phyloP scores from a whole-genome alignment of 139 green algal genomes.

The Coccomyxa sp. region DNA sequence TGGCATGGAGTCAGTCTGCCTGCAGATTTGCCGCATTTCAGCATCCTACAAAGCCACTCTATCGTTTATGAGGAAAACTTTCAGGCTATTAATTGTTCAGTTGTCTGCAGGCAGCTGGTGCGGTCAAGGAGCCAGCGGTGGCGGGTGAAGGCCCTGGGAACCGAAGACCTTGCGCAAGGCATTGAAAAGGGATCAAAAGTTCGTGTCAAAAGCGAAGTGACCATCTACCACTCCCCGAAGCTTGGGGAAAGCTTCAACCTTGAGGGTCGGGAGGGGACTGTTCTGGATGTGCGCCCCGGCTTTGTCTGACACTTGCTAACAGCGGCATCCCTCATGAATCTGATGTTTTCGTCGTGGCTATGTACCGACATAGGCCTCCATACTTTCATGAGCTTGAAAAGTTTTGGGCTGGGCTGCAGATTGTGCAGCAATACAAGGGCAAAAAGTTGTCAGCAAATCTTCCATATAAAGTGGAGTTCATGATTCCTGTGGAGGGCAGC shows the following conservation, averaged over 20 bases:
- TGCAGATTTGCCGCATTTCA: too few relatives aligned
- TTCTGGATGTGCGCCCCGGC: conserved; percentile 31
- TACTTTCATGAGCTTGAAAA: too few relatives aligned
- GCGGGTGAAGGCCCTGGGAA: neutral
- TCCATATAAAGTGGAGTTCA: conserved; percentile 61
- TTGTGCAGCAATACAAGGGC: conserved; percentile 51
- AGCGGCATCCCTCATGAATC: too few relatives aligned
- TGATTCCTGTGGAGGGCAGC: conserved; percentile 19
- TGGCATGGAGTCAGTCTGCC: too few relatives aligned
- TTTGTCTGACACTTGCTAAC: too few relatives aligned
- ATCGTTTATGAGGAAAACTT: too few relatives aligned
- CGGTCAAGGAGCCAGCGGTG: neutral
- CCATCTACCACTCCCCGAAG: conserved; percentile 38
- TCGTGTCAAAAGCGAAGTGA: neutral
- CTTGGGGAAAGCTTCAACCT: conserved; percentile 39
- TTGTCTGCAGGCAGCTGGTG: neutral
- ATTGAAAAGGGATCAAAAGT: conserved; percentile 3
- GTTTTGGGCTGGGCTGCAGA: neutral
- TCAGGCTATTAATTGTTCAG: too few relatives aligned
- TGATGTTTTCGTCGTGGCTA: too few relatives aligned
- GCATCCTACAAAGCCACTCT: too few relatives aligned
- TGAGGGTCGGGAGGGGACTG: conserved; percentile 56
- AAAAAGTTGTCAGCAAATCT: conserved; percentile 61
- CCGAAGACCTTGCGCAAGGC: neutral
- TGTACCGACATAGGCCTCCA: too few relatives aligned